Conservation (phyloP, 2,329 filamentous ascomycete species). For the Epichloe uncinata region DNA sequence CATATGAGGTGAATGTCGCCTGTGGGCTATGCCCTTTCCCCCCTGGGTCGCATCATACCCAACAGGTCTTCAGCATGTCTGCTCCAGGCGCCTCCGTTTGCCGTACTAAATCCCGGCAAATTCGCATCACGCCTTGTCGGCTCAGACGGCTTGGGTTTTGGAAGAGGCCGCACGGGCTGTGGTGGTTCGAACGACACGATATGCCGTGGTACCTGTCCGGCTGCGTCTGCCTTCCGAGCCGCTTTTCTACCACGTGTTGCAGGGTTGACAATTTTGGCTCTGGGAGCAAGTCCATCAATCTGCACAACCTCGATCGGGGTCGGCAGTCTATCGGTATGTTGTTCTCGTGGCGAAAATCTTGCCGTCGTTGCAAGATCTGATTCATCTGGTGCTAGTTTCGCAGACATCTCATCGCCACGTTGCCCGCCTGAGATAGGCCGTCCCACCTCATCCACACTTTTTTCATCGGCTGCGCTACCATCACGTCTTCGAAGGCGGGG, state of each 20-base stretch:
- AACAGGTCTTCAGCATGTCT: slow-evolving; percentile 55
- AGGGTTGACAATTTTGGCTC: slow-evolving; percentile 27
- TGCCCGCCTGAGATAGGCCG: neutral
- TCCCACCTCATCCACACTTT: neutral
- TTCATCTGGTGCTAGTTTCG: neutral
- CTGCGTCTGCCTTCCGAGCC: slow-evolving; percentile 36
- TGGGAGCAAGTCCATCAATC: neutral
- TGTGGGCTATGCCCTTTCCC: slow-evolving; percentile 5
- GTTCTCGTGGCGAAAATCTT: neutral
- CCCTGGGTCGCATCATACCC: slow-evolving; percentile 41
- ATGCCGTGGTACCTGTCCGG: slow-evolving; percentile 31
- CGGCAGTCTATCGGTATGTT: neutral
- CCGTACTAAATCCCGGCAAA: slow-evolving; percentile 33
- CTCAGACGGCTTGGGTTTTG: neutral
- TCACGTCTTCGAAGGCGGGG: neutral
- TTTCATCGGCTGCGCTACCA: neutral
- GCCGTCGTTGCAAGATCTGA: neutral
- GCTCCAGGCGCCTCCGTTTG: slow-evolving; percentile 53
- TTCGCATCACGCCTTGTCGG: slow-evolving; percentile 7
- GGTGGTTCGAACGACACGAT: slow-evolving; percentile 25
- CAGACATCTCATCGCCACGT: neutral
- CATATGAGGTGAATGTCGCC: neutral
- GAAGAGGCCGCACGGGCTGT: slow-evolving; percentile 5
- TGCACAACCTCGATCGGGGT: neutral
- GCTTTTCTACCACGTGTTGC: slow-evolving; percentile 41